Evolutionary conservation across 1,139 yeast species (phyloP), one percentile per base, ranked within the genome.

Genomic region (Candida gigantensis): DNA sequence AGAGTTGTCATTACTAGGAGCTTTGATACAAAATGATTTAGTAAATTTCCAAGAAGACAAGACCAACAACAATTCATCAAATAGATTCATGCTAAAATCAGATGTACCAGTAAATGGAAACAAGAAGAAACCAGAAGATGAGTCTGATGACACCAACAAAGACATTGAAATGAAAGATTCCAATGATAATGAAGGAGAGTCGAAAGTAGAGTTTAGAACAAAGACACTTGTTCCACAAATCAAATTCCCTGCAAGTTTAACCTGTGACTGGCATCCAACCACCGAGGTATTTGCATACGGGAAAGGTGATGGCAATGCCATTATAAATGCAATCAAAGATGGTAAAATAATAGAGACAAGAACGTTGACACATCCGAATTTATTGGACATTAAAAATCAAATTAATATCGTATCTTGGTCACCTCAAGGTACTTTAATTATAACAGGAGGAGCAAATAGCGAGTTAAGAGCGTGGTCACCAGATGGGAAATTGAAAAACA

Each of bases 401-500:
- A 56, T 69, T 13, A 71, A 78, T 11, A 56, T 69, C 3, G 62
- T 82, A 2, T 59, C 77, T 3, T 84, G 90, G 90, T 70, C 85
- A 2, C 84, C 84, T 1, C 62, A 62, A 40, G 90, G 90, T 0
- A 64, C 72, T 37, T 49, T 68, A 10, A 56, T 84, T 3, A 61
- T 80, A 8, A 81, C 88, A 0, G 80, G 79, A 1, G 74, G 77
- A 2, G 74, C 72, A 33, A 68, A 68, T 46, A 90, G 92, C 12
- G 90, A 83, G 47, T 51, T 84, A 10, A 61, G 88, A 39, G 66
- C 83, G 10, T 84, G 92, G 92, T 71, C 78, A 13, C 72, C 76
- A 0, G 81, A 77, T 36, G 92, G 90, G 0, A 70, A 71, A 29
- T 65, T 87, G 34, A 68, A 78, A 42, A 83, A 81, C 46, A 76